Percentiles rank a stretch among this genome's conserved stretches.
Evolutionary conservation across 768 basidiomycete species (phyloP).

Genomic region (Candolleomyces eurysporus): DNA sequence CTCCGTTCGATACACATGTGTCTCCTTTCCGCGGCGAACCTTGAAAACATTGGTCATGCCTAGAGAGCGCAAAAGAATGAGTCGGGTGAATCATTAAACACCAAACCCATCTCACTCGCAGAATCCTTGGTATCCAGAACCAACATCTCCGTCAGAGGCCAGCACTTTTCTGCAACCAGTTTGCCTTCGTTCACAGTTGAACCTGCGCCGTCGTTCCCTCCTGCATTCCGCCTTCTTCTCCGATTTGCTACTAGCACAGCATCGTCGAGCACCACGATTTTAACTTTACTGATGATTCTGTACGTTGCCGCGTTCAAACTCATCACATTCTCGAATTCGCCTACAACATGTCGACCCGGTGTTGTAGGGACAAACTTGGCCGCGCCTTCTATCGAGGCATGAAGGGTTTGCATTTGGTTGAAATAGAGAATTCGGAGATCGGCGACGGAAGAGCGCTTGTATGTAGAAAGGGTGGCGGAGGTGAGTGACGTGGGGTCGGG

Average conservation of each 20-base stretch:
- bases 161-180: constrained; percentile 90
- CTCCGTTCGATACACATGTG: constrained; percentile 90
- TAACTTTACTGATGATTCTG: constrained; percentile 83
- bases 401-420: constrained; percentile 89
- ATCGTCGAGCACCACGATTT: constrained; percentile 91
- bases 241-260: constrained; percentile 84
- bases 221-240: constrained; percentile 57
- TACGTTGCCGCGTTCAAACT: constrained; percentile 94
- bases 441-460: constrained; percentile 86
- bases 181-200: constrained; percentile 61
- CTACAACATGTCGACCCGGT: constrained; percentile 87
- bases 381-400: constrained; percentile 89
- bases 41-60: constrained; percentile 97
- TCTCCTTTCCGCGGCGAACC: constrained; percentile 89
- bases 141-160: constrained; percentile 90
- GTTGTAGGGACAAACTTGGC: constrained; percentile 92
- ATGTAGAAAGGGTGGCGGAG: constrained; percentile 38
- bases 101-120: constrained; percentile 54
- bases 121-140: constrained; percentile 97
- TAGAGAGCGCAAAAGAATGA: constrained; percentile 16
- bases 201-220: constrained; percentile 37
- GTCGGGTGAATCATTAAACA: constrained; percentile 2
- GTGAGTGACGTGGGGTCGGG: constrained; percentile 74
- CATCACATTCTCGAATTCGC: constrained; percentile 79
- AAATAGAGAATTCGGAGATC: constrained; percentile 93